Evolutionary conservation across 495 filamentous ascomycete genomes (phyloP), one percentile per base, ranked within the genome.

Genomic region (Penicillium nucicola): DNA sequence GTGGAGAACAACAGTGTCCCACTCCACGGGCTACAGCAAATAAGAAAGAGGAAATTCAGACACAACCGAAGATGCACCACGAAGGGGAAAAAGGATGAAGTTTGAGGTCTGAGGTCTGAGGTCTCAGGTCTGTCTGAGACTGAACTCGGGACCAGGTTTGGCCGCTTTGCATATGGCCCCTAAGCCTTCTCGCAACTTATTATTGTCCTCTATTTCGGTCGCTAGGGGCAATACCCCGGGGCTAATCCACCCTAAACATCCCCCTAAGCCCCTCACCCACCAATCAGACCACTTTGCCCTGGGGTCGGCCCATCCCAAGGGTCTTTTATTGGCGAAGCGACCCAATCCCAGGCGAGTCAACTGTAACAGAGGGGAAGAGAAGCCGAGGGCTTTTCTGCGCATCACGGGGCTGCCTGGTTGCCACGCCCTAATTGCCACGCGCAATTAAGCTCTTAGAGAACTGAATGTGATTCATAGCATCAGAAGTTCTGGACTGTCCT

Each of bases 1-100:
- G 62, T 65, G 62, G 62, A 65, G 62, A 62, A 57, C 55, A 62
- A 60, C 55, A 65, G 62, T 57, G 48, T 52, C 55, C 53, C 45
- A 51, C 48, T 50, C 57, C 57, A 45, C 43, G 43, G 25, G 2
- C 10, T 8, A 28, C 10, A 28, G 25, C 25, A 9, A 38, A 38
- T 18, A 4, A 17, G 11, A 38, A 5, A 18, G n/a, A 10, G 35
- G 35, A 38, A 37, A 38, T 28, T 28, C 7, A 28, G 25, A 8
- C 7, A 8, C 25, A 22, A 34, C 15, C 28, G 47, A 56, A 38
- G 43, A 23, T 35, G n/a, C n/a, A 20, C 38, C 30, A 35, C 14
- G 20, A 39, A 4, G 20, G 28, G 20, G 35, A 19, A 40, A 40
- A 20, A 4, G 25, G 7, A 1, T 28, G 25, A 28, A 9, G 7